phyloP scores from a whole-genome alignment of 2,329 filamentous ascomycete species.

The Stagonosporopsis tanaceti region DNA sequence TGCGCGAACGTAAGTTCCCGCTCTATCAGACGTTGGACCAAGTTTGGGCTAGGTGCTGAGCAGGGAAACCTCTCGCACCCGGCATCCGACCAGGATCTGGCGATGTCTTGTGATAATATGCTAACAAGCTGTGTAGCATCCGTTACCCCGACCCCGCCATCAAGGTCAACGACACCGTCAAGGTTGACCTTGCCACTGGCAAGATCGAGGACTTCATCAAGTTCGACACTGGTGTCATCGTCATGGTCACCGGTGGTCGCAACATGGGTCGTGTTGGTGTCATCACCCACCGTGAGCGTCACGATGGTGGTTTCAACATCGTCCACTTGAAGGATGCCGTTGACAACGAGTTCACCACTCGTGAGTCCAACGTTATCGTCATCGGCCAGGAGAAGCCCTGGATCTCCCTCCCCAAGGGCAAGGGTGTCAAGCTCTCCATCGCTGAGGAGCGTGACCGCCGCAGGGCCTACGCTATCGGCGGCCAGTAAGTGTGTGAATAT shows the following conservation, averaged over 20 bases:
- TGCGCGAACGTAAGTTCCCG: conserved; percentile 99
- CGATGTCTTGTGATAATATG: conserved; percentile 55
- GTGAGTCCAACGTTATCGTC: conserved; percentile 99
- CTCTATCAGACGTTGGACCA: conserved; percentile 99
- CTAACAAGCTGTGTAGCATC: conserved; percentile 72
- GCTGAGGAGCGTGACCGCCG: conserved; percentile 99
- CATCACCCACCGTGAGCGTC: conserved; percentile 99
- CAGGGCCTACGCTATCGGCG: conserved; percentile 71
- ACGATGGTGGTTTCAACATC: conserved; percentile 99
- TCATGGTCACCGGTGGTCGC: conserved; percentile 98
- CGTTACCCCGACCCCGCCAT: conserved; percentile 98
- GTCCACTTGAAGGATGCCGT: conserved; percentile 99
- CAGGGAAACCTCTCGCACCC: conserved; percentile 69
- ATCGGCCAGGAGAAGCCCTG: conserved; percentile 99
- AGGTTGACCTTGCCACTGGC: conserved; percentile 95
- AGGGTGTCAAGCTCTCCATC: conserved; percentile 98
- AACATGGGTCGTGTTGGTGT: conserved; percentile 99
- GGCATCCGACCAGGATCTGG: conserved; percentile 99
- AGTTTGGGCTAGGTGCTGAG: conserved; percentile 50
- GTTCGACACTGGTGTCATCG: conserved; percentile 98
- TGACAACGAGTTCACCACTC: conserved; percentile 99
- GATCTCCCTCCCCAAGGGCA: conserved; percentile 99
- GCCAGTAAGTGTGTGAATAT: conserved; percentile 51
- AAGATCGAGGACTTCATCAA: conserved; percentile 98
- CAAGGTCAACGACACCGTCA: conserved; percentile 99